These are phyloP conservation scores for Naganishia sp. DNA, from an alignment of 1,284 basidiomycete species.

Conservation along the genomic window DNA sequence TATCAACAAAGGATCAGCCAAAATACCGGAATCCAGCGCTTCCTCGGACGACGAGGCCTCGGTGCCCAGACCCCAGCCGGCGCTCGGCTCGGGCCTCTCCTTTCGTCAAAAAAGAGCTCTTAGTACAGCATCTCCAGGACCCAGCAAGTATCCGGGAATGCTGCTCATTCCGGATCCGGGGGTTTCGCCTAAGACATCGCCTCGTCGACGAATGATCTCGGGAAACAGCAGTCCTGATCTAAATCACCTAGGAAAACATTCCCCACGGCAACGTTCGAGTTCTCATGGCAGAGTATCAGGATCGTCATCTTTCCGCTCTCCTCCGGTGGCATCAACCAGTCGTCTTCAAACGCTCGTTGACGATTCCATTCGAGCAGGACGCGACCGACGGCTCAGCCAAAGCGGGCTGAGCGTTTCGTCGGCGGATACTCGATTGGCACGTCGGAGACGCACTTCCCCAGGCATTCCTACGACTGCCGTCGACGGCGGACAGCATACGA, in stretches of 20 bases:
- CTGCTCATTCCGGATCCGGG: background rate
- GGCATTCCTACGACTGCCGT: background rate
- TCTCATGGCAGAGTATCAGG: background rate
- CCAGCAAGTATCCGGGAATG: conserved; percentile 21
- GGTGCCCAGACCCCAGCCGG: background rate
- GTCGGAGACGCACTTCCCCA: background rate
- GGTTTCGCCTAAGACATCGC: conserved; percentile 2
- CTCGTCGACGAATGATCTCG: conserved; percentile 1
- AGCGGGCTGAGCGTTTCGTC: conserved; percentile 1
- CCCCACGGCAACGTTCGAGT: background rate
- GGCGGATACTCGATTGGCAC: background rate
- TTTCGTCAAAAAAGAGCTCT: conserved; percentile 10
- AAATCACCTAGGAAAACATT: background rate
- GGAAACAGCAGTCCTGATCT: conserved; percentile 9
- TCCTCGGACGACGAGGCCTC: conserved; percentile 5
- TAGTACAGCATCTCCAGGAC: background rate
- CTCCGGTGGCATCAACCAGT: background rate
- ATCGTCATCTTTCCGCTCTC: conserved; percentile 1
- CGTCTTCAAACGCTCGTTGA: conserved; percentile 9
- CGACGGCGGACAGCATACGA: background rate
- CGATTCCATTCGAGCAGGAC: background rate
- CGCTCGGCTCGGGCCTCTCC: background rate
- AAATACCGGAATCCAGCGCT: background rate
- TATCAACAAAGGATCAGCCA: background rate
- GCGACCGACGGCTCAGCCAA: background rate